Evolutionary conservation across 2,329 filamentous ascomycete species (phyloP), one percentile per base, ranked within the genome.

Genomic region (Colletotrichum australisinense): DNA sequence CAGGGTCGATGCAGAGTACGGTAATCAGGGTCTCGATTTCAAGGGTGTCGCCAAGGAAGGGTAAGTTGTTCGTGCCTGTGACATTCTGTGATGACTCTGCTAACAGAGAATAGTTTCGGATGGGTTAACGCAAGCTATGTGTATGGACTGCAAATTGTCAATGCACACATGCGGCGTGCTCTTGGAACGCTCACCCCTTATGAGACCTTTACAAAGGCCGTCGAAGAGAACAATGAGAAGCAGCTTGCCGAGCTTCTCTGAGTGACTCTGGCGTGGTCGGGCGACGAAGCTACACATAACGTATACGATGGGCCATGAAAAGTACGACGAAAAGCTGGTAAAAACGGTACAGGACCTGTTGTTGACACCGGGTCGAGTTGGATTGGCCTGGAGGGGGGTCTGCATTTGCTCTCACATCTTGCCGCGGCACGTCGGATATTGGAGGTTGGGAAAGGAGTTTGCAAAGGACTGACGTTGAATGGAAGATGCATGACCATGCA

Each of bases 91-190:
- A 7, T 26, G 52, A n/a, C 53, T 5, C 46, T 75, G 73, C 81
- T 84, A 75, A 84, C 77, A 30, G 42, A 66, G 72, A 32, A 70
- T 79, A 98, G 96, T 71, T 99, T 99, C 80, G 97, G 96, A 65
- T 99, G 97, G 97, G 97, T 98, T 79, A 99, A 99, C 81, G 96
- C 97, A 79, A 98, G 95, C 81, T 99, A 97, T 81, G 94, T 98
- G 70, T 97, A 97, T 80, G 97, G 96, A 53, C 88, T 98, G 74
- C 93, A 95, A 76, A 94, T 98, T 77, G 88, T 98, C 73, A 95
- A 94, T 78, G 93, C 94, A 38, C 95, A 98, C 83, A 95, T 97
- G 91, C 92, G 93, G 81, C 93, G 95, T 78, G 95, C 96, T 1
- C 87, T 99, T 52, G 96, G 95, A 69, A 94, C 95, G 7, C 88